phyloP scores from a whole-genome alignment of 164 flowering plant species.

The Nymphaea colorata region DNA sequence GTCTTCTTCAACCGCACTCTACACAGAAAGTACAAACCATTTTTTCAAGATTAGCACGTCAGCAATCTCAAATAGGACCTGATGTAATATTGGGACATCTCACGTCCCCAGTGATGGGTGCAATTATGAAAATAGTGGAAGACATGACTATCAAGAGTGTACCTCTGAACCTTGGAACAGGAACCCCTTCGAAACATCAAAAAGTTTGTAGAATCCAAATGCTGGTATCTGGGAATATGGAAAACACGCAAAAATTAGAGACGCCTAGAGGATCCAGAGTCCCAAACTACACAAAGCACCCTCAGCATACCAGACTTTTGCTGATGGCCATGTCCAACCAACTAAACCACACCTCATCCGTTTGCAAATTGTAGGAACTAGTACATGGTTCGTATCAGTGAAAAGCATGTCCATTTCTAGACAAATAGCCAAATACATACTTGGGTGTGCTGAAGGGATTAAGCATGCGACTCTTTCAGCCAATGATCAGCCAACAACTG shows the following conservation, averaged over 20 bases:
- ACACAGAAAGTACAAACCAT: slow-evolving; percentile 3
- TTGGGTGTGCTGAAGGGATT: too few relatives aligned
- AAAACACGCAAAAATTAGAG: neutral
- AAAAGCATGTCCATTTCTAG: too few relatives aligned
- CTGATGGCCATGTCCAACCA: too few relatives aligned
- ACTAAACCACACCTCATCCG: too few relatives aligned
- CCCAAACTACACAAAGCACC: neutral
- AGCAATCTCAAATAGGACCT: neutral
- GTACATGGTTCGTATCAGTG: too few relatives aligned
- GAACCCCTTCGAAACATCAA: slow-evolving; percentile 45
- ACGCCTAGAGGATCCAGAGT: neutral
- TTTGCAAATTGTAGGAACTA: too few relatives aligned
- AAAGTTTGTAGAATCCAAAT: slow-evolving; percentile 57
- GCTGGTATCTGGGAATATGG: slow-evolving; percentile 53
- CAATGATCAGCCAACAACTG: too few relatives aligned
- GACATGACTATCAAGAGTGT: neutral
- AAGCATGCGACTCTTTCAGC: too few relatives aligned
- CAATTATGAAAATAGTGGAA: neutral
- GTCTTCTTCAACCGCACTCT: slow-evolving; percentile 80
- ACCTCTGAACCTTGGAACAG: slow-evolving; percentile 77
- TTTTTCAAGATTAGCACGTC: neutral
- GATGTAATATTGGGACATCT: neutral
- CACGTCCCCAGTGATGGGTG: neutral
- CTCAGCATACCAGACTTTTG: too few relatives aligned
- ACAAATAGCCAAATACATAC: too few relatives aligned